A percentile compares a stretch with the other conserved stretches of the same genome.
These are phyloP conservation scores for Exophiala oligosperma DNA, from an alignment of 2,329 filamentous ascomycete genomes.

Conservation along the genomic window DNA sequence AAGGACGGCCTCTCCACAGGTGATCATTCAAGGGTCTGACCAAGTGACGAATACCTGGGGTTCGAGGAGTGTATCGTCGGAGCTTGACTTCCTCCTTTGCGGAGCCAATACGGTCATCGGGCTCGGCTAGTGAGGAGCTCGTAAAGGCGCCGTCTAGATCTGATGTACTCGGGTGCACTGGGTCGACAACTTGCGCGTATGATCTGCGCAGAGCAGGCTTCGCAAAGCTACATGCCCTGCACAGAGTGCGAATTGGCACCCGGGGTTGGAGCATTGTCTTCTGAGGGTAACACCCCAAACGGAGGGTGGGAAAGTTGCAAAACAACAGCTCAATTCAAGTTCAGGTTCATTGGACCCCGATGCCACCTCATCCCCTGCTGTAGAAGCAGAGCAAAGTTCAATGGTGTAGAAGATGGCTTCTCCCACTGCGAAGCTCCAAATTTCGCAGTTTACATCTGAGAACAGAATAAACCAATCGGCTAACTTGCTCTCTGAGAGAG, in stretches of 20 bases:
- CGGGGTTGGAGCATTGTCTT: conserved; percentile 65
- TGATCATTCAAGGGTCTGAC: conserved; percentile 93
- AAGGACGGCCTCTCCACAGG: conserved; percentile 89
- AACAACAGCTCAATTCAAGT: background rate
- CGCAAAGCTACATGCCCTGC: conserved; percentile 18
- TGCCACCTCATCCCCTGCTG: background rate
- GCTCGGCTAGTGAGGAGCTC: conserved; percentile 9
- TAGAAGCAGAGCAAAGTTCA: background rate
- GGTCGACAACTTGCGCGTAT: conserved; percentile 32
- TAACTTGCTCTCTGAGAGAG: background rate
- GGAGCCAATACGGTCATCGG: conserved; percentile 24
- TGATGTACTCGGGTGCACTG: conserved; percentile 57
- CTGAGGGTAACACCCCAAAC: background rate
- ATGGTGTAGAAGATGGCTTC: background rate
- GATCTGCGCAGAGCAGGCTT: conserved; percentile 16
- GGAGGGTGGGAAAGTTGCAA: background rate
- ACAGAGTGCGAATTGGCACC: conserved; percentile 49
- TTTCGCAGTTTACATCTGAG: background rate
- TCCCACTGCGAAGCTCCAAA: background rate
- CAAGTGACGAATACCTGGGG: conserved; percentile 88
- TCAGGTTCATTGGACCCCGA: background rate
- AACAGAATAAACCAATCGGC: background rate
- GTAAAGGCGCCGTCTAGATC: conserved; percentile 24
- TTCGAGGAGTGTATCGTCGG: conserved; percentile 89
- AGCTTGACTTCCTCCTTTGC: conserved; percentile 52